These are phyloP conservation scores for Globisporangium apiculatum DNA, from an alignment of 352 stramenopile genomes.

Conservation along the genomic window DNA sequence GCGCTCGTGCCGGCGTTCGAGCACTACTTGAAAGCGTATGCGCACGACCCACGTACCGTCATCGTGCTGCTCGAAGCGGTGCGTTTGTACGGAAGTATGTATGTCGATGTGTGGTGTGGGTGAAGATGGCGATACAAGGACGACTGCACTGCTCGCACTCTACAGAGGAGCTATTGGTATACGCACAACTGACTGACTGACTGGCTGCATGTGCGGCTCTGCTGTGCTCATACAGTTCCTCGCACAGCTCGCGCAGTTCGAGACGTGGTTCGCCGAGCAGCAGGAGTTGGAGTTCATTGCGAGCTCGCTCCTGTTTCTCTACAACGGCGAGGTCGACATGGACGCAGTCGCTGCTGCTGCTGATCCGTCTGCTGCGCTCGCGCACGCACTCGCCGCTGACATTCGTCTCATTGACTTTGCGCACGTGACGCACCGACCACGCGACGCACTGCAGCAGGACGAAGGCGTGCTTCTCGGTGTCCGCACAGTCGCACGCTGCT, in stretches of 20 bases:
- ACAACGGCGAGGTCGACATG: conserved; percentile 57
- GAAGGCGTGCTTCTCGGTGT: conserved; percentile 57
- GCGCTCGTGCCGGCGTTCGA: conserved; percentile 62
- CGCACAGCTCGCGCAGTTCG: conserved; percentile 46
- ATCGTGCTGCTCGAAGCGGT: conserved; percentile 39
- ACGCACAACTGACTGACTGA: too few relatives aligned
- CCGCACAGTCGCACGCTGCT: conserved; percentile 38
- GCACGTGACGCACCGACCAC: conserved; percentile 32
- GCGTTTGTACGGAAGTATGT: conserved; percentile 3
- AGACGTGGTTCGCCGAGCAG: conserved; percentile 77
- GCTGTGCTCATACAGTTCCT: conserved; percentile 40
- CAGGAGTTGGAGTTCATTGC: conserved; percentile 86
- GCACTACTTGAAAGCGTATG: conserved; percentile 65
- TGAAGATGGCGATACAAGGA: neutral
- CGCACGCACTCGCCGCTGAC: conserved; percentile 21
- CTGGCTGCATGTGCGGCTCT: neutral
- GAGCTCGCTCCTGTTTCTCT: conserved; percentile 93
- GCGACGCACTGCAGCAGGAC: conserved; percentile 22
- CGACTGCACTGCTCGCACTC: neutral
- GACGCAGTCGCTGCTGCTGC: conserved; percentile 19
- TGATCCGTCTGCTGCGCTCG: neutral
- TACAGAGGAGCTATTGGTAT: neutral
- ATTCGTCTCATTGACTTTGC: conserved; percentile 85
- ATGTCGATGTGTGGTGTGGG: neutral
- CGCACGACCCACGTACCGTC: conserved; percentile 14